A percentile compares a stretch with the other conserved stretches of the same genome.
phyloP scores from a whole-genome alignment of 2,329 filamentous ascomycete species.

The Verticillium albo-atrum region DNA sequence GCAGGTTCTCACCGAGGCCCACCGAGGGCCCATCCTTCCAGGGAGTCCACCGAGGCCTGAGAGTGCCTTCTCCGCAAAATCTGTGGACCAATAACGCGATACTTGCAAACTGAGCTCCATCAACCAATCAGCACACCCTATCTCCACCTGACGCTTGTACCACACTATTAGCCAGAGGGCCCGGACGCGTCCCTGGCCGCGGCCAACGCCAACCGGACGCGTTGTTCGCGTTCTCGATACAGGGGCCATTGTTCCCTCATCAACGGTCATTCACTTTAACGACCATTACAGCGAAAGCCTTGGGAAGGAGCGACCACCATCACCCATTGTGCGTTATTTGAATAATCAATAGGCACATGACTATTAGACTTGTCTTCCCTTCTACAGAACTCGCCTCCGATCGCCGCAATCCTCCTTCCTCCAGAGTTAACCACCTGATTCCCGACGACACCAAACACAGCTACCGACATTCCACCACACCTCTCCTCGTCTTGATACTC shows the following conservation, averaged over 20 bases:
- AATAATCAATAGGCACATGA: not conserved
- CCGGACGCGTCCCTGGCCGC: constrained; percentile 13
- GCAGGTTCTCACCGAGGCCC: too few species aligned
- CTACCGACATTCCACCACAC: too few species aligned
- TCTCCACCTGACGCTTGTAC: too few species aligned
- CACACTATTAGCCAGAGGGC: not conserved
- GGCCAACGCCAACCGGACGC: constrained; percentile 26
- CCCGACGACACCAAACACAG: not conserved
- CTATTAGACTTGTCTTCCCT: not conserved
- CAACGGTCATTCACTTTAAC: not conserved
- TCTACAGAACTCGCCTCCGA: not conserved
- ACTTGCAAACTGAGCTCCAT: too few species aligned
- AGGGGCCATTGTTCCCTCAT: not conserved
- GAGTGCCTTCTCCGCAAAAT: too few species aligned
- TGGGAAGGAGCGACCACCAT: not conserved
- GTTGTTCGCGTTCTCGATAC: constrained; percentile 20
- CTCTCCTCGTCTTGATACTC: too few species aligned
- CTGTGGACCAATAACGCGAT: too few species aligned
- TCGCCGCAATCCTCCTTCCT: not conserved
- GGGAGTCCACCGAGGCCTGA: too few species aligned
- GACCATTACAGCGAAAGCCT: not conserved
- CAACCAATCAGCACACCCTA: too few species aligned
- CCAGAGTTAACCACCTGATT: not conserved
- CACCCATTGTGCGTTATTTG: not conserved
- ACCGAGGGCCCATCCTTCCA: too few species aligned